These are phyloP conservation scores for Zygosaccharomyces siamensis DNA, from an alignment of 805 yeast species.

Conservation along the genomic window DNA sequence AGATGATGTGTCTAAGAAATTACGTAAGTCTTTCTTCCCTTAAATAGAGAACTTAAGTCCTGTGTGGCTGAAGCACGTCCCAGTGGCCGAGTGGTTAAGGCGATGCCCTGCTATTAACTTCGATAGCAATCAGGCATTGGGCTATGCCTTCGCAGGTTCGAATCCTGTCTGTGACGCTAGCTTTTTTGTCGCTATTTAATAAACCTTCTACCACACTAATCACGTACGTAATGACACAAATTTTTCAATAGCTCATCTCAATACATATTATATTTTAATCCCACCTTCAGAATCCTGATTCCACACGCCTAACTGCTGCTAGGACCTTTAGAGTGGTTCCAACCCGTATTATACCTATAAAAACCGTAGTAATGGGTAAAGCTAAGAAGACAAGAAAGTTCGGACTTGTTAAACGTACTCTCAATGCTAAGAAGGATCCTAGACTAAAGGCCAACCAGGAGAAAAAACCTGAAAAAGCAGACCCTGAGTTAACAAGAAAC, in stretches of 20 bases:
- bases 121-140: slow-evolving; percentile 68
- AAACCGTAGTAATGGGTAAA: slow-evolving; percentile 91
- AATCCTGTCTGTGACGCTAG: slow-evolving; percentile 96
- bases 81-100: slow-evolving; percentile 95
- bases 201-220: background rate
- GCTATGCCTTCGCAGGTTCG: slow-evolving; percentile 98
- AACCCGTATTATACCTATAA: slow-evolving; percentile 48
- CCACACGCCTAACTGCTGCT: background rate
- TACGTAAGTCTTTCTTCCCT: too few relatives aligned
- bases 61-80: slow-evolving; percentile 33
- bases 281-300: background rate
- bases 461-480: slow-evolving; percentile 45
- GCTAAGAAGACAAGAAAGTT: slow-evolving; percentile 96
- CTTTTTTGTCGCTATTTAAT: slow-evolving; percentile 39
- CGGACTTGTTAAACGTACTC: slow-evolving; percentile 81
- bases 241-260: slow-evolving; percentile 13
- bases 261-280: background rate
- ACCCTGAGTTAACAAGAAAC: slow-evolving; percentile 68
- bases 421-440: slow-evolving; percentile 63
- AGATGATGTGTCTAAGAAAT: too few relatives aligned
- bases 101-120: slow-evolving; percentile 74
- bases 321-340: slow-evolving; percentile 22
- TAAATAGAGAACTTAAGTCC: background rate
- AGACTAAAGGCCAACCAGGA: slow-evolving; percentile 44
- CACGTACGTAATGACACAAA: slow-evolving; percentile 10